Evolutionary conservation across 2,329 filamentous ascomycete genomes (phyloP).

Genomic region (Cladophialophora yegresii): DNA sequence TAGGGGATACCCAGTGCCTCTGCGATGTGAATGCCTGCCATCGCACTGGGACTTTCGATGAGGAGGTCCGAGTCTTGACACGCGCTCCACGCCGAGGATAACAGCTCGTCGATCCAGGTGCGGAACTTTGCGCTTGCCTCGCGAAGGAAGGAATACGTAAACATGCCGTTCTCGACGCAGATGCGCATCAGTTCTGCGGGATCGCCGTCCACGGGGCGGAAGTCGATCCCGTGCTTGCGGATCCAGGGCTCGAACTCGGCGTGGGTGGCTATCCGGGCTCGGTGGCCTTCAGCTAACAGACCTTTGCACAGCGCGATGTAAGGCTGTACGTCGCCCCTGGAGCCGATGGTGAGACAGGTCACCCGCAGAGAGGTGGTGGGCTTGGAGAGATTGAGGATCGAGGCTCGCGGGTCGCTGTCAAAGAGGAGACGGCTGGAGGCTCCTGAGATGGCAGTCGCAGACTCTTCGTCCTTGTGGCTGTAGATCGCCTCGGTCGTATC

Average conservation of each 20-base stretch:
- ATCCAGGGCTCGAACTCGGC: slow-evolving; percentile 88
- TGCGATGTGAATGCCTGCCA: slow-evolving; percentile 97
- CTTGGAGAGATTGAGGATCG: slow-evolving; percentile 81
- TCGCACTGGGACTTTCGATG: slow-evolving; percentile 93
- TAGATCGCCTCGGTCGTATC: slow-evolving; percentile 36
- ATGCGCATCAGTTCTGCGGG: slow-evolving; percentile 92
- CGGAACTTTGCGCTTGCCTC: slow-evolving; percentile 87
- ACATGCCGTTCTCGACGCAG: slow-evolving; percentile 96
- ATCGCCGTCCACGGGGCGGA: slow-evolving; percentile 83
- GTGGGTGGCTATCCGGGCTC: slow-evolving; percentile 85
- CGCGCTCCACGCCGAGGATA: slow-evolving; percentile 76
- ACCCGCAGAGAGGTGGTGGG: slow-evolving; percentile 76
- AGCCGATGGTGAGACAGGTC: slow-evolving; percentile 94
- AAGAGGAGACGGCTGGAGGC: slow-evolving; percentile 56
- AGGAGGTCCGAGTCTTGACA: slow-evolving; percentile 86
- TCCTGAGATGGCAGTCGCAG: slow-evolving; percentile 21
- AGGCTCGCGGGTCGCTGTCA: slow-evolving; percentile 79
- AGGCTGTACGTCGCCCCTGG: slow-evolving; percentile 91
- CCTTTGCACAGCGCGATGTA: slow-evolving; percentile 97
- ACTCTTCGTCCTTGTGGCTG: slow-evolving; percentile 42
- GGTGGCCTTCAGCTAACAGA: slow-evolving; percentile 82
- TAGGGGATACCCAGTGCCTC: slow-evolving; percentile 92
- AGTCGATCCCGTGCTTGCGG: slow-evolving; percentile 89
- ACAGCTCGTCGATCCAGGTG: slow-evolving; percentile 89
- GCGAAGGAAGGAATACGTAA: slow-evolving; percentile 84